Conservation (phyloP, 2,329 filamentous ascomycete species). For the Trichoderma sp. region DNA sequence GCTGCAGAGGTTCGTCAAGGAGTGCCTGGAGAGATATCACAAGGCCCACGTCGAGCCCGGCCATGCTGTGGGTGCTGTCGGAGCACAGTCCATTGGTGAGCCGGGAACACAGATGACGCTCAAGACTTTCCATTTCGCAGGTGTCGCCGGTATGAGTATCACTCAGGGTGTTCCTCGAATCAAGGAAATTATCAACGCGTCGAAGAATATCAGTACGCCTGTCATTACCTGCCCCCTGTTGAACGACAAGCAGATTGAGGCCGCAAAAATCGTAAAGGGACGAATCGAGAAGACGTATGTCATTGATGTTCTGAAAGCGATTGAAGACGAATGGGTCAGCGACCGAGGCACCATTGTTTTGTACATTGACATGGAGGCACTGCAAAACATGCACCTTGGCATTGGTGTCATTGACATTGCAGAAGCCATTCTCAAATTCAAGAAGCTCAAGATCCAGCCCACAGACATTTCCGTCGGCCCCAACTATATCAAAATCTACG, state of each 20-base stretch:
- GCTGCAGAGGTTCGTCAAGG: constrained; percentile 71
- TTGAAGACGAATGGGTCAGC: constrained; percentile 87
- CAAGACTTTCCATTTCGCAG: constrained; percentile 99
- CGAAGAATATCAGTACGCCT: constrained; percentile 88
- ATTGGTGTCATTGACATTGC: constrained; percentile 73
- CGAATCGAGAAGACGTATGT: constrained; percentile 95
- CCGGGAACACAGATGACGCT: constrained; percentile 99
- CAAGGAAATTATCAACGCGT: constrained; percentile 99
- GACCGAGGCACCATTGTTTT: constrained; percentile 76
- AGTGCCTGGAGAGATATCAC: constrained; percentile 88
- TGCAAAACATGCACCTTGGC: constrained; percentile 80
- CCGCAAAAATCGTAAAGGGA: constrained; percentile 87
- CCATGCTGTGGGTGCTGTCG: constrained; percentile 93
- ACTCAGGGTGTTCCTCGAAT: constrained; percentile 99
- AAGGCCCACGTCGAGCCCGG: constrained; percentile 91
- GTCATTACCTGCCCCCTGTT: constrained; percentile 86
- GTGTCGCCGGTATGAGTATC: constrained; percentile 99
- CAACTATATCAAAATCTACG: constrained; percentile 70
- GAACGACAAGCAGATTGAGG: constrained; percentile 72
- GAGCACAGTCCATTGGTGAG: constrained; percentile 96
- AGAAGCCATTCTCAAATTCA: constrained; percentile 73
- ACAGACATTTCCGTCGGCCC: constrained; percentile 63
- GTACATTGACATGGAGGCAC: constrained; percentile 75
- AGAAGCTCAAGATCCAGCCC: constrained; percentile 75
- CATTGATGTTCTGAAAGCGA: constrained; percentile 74